These are phyloP conservation scores for Fusarium napiforme DNA, from an alignment of 2,329 filamentous ascomycete genomes.

Conservation along the genomic window DNA sequence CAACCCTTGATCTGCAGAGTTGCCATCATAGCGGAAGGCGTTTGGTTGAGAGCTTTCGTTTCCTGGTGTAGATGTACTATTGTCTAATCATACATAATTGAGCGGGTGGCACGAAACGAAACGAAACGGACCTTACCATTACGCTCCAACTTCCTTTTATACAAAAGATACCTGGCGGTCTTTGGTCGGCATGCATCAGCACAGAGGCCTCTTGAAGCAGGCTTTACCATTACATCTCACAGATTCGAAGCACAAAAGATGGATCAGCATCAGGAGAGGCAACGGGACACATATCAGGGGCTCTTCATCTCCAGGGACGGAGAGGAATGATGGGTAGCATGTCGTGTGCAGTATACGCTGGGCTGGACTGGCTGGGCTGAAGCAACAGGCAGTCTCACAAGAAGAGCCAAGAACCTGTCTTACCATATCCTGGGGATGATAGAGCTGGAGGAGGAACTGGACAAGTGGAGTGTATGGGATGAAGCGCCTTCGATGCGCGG, in stretches of 20 bases:
- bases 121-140: slow-evolving; percentile 37
- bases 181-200: slow-evolving; percentile 28
- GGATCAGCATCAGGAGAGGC: slow-evolving; percentile 42
- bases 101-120: slow-evolving; percentile 39
- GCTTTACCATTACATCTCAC: slow-evolving; percentile 47
- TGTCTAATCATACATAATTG: slow-evolving; percentile 63
- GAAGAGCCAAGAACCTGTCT: slow-evolving; percentile 8
- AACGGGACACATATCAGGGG: slow-evolving; percentile 35
- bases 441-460: slow-evolving; percentile 19
- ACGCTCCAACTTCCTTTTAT: slow-evolving; percentile 37
- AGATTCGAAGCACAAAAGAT: slow-evolving; percentile 49
- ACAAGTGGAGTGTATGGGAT: slow-evolving; percentile 35
- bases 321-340: slow-evolving; percentile 26
- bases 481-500: slow-evolving; percentile 30
- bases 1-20: slow-evolving; percentile 51
- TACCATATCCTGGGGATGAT: slow-evolving; percentile 10
- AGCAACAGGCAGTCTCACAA: slow-evolving; percentile 12
- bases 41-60: slow-evolving; percentile 62
- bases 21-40: slow-evolving; percentile 66
- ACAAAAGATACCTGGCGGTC: slow-evolving; percentile 38
- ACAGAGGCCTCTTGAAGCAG: slow-evolving; percentile 41
- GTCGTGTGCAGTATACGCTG: slow-evolving; percentile 25
- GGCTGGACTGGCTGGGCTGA: slow-evolving; percentile 24
- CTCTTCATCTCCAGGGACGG: slow-evolving; percentile 36
- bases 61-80: slow-evolving; percentile 63